A percentile compares a stretch with the other conserved stretches of the same genome.
These are phyloP conservation scores for Corylus heterophylla DNA, from an alignment of 306 rosid species.

Conservation along the genomic window DNA sequence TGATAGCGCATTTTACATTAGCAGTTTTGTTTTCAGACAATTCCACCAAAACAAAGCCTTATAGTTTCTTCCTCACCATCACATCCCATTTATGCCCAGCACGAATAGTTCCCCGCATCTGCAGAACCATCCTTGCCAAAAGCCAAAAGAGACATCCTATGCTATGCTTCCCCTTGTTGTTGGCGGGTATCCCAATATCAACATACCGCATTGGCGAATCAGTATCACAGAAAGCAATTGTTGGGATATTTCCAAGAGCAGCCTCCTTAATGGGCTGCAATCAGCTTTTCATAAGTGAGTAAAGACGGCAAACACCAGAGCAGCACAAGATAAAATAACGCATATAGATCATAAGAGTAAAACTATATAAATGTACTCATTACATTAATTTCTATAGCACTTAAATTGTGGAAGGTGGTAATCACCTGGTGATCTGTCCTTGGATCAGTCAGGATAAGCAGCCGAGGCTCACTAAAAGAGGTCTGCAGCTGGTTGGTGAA, in stretches of 20 bases:
- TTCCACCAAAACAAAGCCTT: background rate
- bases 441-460: constrained; percentile 87
- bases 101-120: constrained; percentile 78
- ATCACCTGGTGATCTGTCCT: constrained; percentile 91
- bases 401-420: background rate
- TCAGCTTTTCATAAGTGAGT: constrained; percentile 1
- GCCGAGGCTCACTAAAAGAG: constrained; percentile 85
- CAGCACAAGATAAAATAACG: background rate
- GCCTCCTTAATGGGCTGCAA: constrained; percentile 92
- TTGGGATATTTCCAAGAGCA: constrained; percentile 87
- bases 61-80: constrained; percentile 47
- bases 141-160: constrained; percentile 95
- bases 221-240: constrained; percentile 91
- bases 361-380: background rate
- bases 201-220: constrained; percentile 87
- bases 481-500: constrained; percentile 92
- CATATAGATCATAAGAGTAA: background rate
- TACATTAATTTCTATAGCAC: background rate
- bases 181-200: constrained; percentile 93
- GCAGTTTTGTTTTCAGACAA: background rate
- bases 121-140: constrained; percentile 87
- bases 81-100: constrained; percentile 85
- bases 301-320: background rate
- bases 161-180: constrained; percentile 90
- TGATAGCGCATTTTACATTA: background rate